phyloP scores from a whole-genome alignment of 352 stramenopile genomes.

The Pythium vanterpoolii region DNA sequence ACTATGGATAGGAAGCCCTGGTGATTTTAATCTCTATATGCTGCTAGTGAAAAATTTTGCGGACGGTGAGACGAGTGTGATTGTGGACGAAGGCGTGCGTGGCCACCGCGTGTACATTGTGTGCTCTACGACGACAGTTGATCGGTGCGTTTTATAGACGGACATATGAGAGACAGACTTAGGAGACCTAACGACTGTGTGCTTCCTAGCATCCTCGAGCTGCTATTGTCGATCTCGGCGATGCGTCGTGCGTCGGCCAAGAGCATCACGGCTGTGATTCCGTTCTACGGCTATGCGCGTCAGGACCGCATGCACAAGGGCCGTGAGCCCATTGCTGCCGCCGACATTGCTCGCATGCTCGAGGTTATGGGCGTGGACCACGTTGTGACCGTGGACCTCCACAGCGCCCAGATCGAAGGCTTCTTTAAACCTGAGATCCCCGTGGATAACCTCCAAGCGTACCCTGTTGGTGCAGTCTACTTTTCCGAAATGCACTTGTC shows the following conservation, averaged over 20 bases:
- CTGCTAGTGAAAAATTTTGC: conserved; percentile 71
- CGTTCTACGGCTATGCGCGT: conserved; percentile 85
- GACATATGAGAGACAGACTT: background rate
- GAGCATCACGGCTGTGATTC: conserved; percentile 85
- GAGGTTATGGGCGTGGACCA: conserved; percentile 89
- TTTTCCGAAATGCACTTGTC: conserved; percentile 75
- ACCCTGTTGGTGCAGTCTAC: conserved; percentile 82
- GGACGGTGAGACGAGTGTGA: conserved; percentile 78
- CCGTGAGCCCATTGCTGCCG: conserved; percentile 74
- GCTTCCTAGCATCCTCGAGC: conserved; percentile 68
- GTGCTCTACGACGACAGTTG: conserved; percentile 81
- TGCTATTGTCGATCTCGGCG: conserved; percentile 78
- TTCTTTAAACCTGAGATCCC: conserved; percentile 87
- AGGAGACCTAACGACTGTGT: background rate
- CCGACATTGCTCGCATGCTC: conserved; percentile 84
- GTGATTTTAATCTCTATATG: background rate
- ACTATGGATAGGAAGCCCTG: background rate
- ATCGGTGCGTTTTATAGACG: conserved; percentile 42
- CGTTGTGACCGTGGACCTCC: conserved; percentile 85
- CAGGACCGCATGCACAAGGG: conserved; percentile 86
- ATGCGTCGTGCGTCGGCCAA: conserved; percentile 84
- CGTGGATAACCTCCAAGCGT: conserved; percentile 83
- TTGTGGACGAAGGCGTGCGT: conserved; percentile 74
- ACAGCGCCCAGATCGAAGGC: conserved; percentile 85
- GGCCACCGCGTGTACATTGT: conserved; percentile 86